phyloP scores from a whole-genome alignment of 2,329 filamentous ascomycete species.

The Cercospora zeina region DNA sequence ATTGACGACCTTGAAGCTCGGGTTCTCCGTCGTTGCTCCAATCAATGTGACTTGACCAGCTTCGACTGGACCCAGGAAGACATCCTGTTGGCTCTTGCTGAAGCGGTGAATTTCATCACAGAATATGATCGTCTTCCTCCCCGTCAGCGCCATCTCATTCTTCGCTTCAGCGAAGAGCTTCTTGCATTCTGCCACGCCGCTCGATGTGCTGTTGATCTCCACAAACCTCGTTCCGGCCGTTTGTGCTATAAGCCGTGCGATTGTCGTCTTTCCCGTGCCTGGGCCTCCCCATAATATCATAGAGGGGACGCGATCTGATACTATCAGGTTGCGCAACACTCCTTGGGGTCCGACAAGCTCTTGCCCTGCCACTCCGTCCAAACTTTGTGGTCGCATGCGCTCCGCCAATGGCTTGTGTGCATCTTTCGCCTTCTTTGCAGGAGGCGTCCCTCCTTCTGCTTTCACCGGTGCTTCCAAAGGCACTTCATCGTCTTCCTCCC shows the following conservation, averaged over 20 bases:
- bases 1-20: slow-evolving; percentile 86
- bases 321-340: slow-evolving; percentile 82
- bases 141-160: slow-evolving; percentile 76
- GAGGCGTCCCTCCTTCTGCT: slow-evolving; percentile 43
- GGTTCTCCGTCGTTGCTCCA: slow-evolving; percentile 95
- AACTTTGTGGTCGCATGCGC: slow-evolving; percentile 79
- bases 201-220: slow-evolving; percentile 91
- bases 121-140: slow-evolving; percentile 91
- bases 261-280: slow-evolving; percentile 85
- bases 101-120: slow-evolving; percentile 97
- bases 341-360: slow-evolving; percentile 83
- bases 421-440: slow-evolving; percentile 67
- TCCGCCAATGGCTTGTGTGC: slow-evolving; percentile 81
- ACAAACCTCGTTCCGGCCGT: slow-evolving; percentile 83
- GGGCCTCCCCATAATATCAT: slow-evolving; percentile 92
- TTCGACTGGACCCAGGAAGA: slow-evolving; percentile 91
- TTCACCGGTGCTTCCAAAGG: slow-evolving; percentile 3
- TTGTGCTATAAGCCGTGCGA: slow-evolving; percentile 83
- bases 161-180: slow-evolving; percentile 84
- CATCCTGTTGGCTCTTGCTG: slow-evolving; percentile 88
- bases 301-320: slow-evolving; percentile 80
- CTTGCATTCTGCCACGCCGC: slow-evolving; percentile 86
- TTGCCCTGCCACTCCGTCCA: slow-evolving; percentile 88
- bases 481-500: slow-evolving; percentile 31
- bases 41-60: slow-evolving; percentile 87